Evolutionary conservation across 768 basidiomycete genomes (phyloP).

Genomic region (Agaricus blazei): DNA sequence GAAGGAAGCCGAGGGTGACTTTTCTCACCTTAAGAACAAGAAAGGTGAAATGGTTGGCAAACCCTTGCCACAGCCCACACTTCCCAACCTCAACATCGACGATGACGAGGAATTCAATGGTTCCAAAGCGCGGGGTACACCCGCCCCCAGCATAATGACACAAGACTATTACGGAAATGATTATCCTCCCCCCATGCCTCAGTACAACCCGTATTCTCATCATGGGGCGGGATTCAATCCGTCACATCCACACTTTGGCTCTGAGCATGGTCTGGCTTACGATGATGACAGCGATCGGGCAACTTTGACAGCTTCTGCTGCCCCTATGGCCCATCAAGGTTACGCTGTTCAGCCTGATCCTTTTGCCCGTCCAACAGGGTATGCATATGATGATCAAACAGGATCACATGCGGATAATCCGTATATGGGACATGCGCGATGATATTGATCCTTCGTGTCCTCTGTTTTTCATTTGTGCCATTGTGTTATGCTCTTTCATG

Average conservation of each 20-base stretch:
- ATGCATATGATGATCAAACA: constrained; percentile 34
- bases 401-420: constrained; percentile 2
- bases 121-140: constrained; percentile 43
- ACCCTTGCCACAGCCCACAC: constrained; percentile 87
- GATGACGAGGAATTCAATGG: constrained; percentile 66
- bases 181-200: constrained; percentile 73
- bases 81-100: constrained; percentile 87
- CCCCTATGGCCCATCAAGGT: constrained; percentile 39
- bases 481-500: background rate
- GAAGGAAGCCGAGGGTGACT: constrained; percentile 91
- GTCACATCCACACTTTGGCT: constrained; percentile 50
- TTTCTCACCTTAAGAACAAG: constrained; percentile 88
- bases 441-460: background rate
- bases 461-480: background rate
- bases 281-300: constrained; percentile 66
- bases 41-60: constrained; percentile 80
- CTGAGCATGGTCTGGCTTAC: constrained; percentile 40
- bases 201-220: constrained; percentile 65
- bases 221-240: constrained; percentile 54
- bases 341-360: constrained; percentile 9
- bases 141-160: constrained; percentile 50
- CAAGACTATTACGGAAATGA: constrained; percentile 46
- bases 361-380: constrained; percentile 10
- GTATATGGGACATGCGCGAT: constrained; percentile 3
- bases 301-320: constrained; percentile 53